Evolutionary conservation across 306 rosid genomes (phyloP), one percentile per base, ranked within the genome.

Genomic region (Dryas alaskensis): DNA sequence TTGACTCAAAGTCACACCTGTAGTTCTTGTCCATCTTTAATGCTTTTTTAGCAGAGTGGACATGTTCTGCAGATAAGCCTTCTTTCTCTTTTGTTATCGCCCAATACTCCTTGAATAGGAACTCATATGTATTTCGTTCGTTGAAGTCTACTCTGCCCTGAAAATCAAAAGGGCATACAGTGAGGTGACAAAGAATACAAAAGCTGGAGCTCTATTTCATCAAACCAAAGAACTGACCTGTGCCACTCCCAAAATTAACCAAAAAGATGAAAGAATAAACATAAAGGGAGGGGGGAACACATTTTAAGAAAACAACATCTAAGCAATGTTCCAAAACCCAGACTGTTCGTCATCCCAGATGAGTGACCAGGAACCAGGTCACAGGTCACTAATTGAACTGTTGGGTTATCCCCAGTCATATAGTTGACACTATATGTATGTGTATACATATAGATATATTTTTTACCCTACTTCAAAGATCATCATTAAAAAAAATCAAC

Each of bases 91-190:
- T 89, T 19, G 85, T 67, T 31, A 57, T 40, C 53, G 85, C 73
- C 88, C 89, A 89, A 71, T 88, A 89, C 9, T 86, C 89, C 72
- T 59, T 48, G 81, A 88, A 92, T 25, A 80, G 79, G 69, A 62
- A 73, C 78, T 92, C 96, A 12, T 64, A 77, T 6, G 93, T 89
- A 8, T 79, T 78, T 71, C 39, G 69, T 63, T 88, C 88, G 44
- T 81, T 76, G 75, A 92, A 85, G 75, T 92, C 89, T 73, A 92
- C 65, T 73, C 72, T 65, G 43, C 27, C 90, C 92, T 86, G 84
- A 63, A 70, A 77, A 78, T 48, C 42, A 80, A 62, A 73, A 49
- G 25, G 65, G 17, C 44, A 81, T 46, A 48, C n/a, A 44, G 69
- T 67, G 60, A 79, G 63, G 53, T 73, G 65, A 72, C 39, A 64